Base-by-base conservation (phyloP, 2,329 filamentous ascomycete genomes). In the Rhynchosporium agropyri region DNA sequence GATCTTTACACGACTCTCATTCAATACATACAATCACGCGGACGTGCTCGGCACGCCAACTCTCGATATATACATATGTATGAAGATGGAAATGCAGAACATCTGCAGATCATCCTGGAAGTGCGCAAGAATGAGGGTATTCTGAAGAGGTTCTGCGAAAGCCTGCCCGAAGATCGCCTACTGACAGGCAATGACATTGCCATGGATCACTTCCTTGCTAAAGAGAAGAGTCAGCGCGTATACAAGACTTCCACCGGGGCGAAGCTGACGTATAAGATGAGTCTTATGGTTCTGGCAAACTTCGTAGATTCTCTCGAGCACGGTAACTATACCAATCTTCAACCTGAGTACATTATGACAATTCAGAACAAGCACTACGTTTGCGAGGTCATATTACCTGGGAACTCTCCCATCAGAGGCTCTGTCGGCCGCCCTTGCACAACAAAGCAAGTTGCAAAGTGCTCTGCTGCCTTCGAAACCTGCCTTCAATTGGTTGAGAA, bases 11-110 rank as follows among this genome's bases (percentile, higher is more conserved):
- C 83, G 10, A 97, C 94, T 0, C 87, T 97, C 75, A 98, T 98
- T 58, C 91, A 96, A 72, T 98, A 97, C 73, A 88, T 98, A 26
- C 95, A 99, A 75, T 97, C 93, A 13, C 85, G 92, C 66, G 95
- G 95, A 0, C 85, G 95, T 60, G 95, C 95, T 12, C 84, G 95
- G 45, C 89, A 92, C 70, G 76, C 78, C 0, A 83, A 89, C 60
- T 98, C 95, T 0, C 87, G 84, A 66, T 97, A 94, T 74, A 83
- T 93, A 40, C 91, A 90, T 71, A 93, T 99, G 90, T 74, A 91
- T 2, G 93, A 98, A 73, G 73, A 76, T 1, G 83, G 82, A 7
- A 97, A 97, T 69, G 67, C 74, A 12, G 77, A 79, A 0, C 89
- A 96, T 56, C 68, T 74, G 1, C 76, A 81, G 43, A 78, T 79